Base-by-base conservation (phyloP, 2,329 filamentous ascomycete genomes). In the Claviceps humidiphila region DNA sequence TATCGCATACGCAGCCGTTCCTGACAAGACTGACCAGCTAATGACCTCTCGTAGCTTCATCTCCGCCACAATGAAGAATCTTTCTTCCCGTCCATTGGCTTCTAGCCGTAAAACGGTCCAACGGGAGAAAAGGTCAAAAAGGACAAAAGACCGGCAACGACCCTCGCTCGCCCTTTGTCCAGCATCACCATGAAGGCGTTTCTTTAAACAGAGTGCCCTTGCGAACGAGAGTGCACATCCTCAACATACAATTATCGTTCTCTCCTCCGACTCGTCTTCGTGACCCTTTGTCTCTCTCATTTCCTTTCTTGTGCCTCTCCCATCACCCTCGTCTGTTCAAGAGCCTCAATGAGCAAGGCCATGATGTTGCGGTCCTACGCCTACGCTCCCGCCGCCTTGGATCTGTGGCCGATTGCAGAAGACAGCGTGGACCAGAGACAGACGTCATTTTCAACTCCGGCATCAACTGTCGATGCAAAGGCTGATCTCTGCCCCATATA, bases 401-500 rank as follows among this genome's bases (percentile, higher is more conserved):
- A 57, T 34, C 50, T 56, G 43, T 53, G 51, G 34, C 43, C 50
- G 26, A 54, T 52, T 24, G 47, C 50, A 11, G 53, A 54, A 42
- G 41, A 56, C 26, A 30, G 24, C 37, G 13, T 41, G 20, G 55
- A 55, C 50, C 53, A 55, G 45, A 59, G 55, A 16, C 53, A 46
- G 17, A 41, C 52, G 17, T 45, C 49, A 51, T 49, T 51, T 37
- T 22, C 47, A 13, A 14, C 51, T 20, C 54, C 52, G n/a, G 52
- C 52, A 17, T 50, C 51, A 37, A 55, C 53, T 30, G 54, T 58
- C 43, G 53, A 55, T 20, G 58, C 57, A 14, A 53, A 55, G 8
- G 58, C 58, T 20, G 55, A 61, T 17, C 46, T 56, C 41, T 63
- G 65, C 52, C 59, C 64, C 45, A 61, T 61, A 47, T 67, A 67